Conservation (phyloP, 169 alveolate genomes). For the Plasmodium blacklocki region DNA sequence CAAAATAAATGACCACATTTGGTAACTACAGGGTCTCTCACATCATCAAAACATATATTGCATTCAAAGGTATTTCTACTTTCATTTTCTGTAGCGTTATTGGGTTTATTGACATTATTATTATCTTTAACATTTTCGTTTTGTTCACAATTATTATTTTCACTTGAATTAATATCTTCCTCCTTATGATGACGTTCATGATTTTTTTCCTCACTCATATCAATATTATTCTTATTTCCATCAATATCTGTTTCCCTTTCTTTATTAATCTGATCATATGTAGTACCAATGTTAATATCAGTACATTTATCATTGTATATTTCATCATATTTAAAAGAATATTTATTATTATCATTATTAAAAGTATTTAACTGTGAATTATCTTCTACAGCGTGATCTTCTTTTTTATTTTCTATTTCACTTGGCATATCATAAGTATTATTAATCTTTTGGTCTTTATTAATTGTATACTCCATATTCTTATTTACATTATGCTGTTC, state of each 20-base stretch:
- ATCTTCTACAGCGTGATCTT: no score
- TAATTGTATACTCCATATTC: no score
- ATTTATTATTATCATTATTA: no score
- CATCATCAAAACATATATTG: conserved; percentile 97
- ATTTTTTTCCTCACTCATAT: background rate
- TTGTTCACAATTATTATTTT: conserved; percentile 8
- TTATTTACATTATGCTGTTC: no score
- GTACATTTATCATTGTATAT: background rate
- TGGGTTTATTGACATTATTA: background rate
- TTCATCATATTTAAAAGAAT: background rate
- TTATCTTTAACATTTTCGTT: background rate
- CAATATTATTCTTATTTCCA: background rate
- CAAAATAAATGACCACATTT: conserved; percentile 97
- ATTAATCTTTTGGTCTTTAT: no score
- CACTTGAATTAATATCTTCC: background rate
- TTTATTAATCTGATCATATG: conserved; percentile 2
- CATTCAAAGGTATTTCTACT: conserved; percentile 92
- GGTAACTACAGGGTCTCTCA: conserved; percentile 97
- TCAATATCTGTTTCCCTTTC: background rate
- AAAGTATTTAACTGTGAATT: no score
- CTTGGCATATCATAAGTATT: no score
- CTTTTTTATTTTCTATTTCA: no score
- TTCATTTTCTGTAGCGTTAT: conserved; percentile 44
- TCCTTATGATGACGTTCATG: background rate
- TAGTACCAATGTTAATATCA: background rate